A percentile compares a stretch with the other conserved stretches of the same genome.
These are phyloP conservation scores for Citrus australasica DNA, from an alignment of 345 rosid genomes.

Conservation along the genomic window DNA sequence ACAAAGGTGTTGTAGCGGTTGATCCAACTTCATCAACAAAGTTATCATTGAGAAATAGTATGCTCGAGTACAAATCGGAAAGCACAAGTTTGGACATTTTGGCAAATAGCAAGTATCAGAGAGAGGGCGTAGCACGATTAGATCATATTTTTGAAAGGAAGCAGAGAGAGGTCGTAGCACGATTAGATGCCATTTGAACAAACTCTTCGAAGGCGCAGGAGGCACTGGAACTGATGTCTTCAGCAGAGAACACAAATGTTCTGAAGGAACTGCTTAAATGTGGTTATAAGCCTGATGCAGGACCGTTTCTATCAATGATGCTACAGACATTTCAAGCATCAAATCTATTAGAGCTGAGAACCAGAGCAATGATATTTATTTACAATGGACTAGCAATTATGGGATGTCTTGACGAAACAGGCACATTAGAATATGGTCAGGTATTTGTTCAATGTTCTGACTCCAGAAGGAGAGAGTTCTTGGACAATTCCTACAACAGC, in stretches of 20 bases:
- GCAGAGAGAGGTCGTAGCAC: no score
- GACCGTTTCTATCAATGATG: conserved; percentile 25
- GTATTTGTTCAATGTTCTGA: no score
- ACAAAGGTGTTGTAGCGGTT: no score
- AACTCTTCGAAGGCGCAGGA: conserved; percentile 37
- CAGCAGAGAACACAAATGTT: conserved; percentile 6
- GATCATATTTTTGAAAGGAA: no score
- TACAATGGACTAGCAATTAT: conserved; percentile 17
- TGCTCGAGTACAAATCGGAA: no score
- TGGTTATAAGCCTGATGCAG: conserved; percentile 15
- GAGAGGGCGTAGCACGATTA: no score
- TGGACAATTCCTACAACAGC: no score
- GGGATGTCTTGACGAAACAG: conserved; percentile 21
- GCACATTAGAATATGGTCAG: no score
- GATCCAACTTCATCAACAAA: no score
- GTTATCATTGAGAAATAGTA: no score
- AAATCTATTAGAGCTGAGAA: conserved; percentile 11
- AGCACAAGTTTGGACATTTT: no score
- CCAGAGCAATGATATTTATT: conserved; percentile 19
- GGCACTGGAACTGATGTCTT: conserved; percentile 25
- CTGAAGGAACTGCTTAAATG: conserved; percentile 24
- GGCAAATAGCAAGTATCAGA: no score
- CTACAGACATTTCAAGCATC: not conserved
- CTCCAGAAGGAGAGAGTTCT: not conserved
- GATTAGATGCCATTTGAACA: not conserved